phyloP scores from a whole-genome alignment of 1,284 basidiomycete genomes.

The Trichosporon sp. region DNA sequence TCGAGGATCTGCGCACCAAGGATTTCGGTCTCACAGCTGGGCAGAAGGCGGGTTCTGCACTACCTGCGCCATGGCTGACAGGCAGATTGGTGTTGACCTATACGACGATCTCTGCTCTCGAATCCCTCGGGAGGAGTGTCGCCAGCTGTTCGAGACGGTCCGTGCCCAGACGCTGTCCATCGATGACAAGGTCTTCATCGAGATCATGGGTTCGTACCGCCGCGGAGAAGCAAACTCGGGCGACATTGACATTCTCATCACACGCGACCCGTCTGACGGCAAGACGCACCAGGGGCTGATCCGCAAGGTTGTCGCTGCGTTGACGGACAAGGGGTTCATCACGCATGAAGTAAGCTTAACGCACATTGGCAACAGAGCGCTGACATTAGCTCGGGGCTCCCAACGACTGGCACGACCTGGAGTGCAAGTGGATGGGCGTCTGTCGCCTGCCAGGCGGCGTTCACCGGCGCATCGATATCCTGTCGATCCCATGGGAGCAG shows the following conservation, averaged over 20 bases:
- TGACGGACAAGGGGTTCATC: slow-evolving; percentile 61
- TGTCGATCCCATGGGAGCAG: slow-evolving; percentile 69
- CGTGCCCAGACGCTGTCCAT: slow-evolving; percentile 64
- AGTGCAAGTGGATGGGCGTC: slow-evolving; percentile 74
- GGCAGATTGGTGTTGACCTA: slow-evolving; percentile 63
- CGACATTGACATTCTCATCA: slow-evolving; percentile 85
- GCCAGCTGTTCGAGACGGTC: slow-evolving; percentile 65
- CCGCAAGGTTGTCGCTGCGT: slow-evolving; percentile 55
- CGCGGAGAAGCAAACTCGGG: slow-evolving; percentile 73
- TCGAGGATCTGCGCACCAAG: slow-evolving; percentile 63
- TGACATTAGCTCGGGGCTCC: slow-evolving; percentile 51
- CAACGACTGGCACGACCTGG: slow-evolving; percentile 61
- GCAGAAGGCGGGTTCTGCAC: slow-evolving; percentile 54
- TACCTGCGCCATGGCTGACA: background rate
- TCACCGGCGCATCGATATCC: slow-evolving; percentile 71
- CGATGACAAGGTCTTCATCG: slow-evolving; percentile 66
- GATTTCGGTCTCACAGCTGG: slow-evolving; percentile 54
- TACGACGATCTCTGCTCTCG: slow-evolving; percentile 67
- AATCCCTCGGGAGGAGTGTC: slow-evolving; percentile 79
- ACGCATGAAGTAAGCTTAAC: slow-evolving; percentile 62
- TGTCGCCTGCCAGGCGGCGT: slow-evolving; percentile 54
- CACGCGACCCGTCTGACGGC: slow-evolving; percentile 66
- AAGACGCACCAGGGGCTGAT: slow-evolving; percentile 62
- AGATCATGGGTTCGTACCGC: slow-evolving; percentile 86
- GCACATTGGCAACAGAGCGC: background rate